A percentile compares a stretch with the other conserved stretches of the same genome.
These are phyloP conservation scores for Epichloe amarillans DNA, from an alignment of 2,329 filamentous ascomycete genomes.

Conservation along the genomic window DNA sequence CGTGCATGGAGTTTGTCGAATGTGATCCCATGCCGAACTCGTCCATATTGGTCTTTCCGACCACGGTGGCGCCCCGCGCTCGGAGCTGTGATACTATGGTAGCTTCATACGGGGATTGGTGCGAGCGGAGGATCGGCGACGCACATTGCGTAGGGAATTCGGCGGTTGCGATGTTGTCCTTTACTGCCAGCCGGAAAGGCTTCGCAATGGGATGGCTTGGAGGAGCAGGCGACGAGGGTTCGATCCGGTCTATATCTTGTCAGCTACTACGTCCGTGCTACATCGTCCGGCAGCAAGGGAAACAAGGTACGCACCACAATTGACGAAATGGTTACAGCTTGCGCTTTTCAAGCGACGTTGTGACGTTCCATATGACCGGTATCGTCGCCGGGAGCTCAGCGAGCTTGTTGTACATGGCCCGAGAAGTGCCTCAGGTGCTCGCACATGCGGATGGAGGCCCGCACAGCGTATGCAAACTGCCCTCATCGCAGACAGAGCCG, in stretches of 20 bases:
- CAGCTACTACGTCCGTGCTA: neutral
- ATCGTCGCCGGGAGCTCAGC: neutral
- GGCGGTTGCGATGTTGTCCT: constrained; percentile 63
- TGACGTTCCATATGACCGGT: constrained; percentile 2
- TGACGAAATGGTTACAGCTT: constrained; percentile 24
- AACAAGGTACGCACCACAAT: constrained; percentile 13
- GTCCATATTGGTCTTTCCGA: constrained; percentile 85
- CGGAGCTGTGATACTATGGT: constrained; percentile 62
- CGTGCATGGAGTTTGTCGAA: constrained; percentile 56
- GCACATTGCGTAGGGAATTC: constrained; percentile 68
- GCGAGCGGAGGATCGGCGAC: constrained; percentile 58
- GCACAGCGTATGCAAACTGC: constrained; percentile 17
- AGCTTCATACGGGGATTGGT: constrained; percentile 67
- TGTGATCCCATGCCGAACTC: constrained; percentile 95
- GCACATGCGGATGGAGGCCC: constrained; percentile 2
- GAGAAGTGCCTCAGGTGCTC: neutral
- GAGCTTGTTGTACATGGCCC: constrained; percentile 1
- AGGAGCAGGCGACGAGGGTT: constrained; percentile 5
- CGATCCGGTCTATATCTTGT: constrained; percentile 1
- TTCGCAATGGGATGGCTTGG: constrained; percentile 11
- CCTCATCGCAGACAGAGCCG: constrained; percentile 12
- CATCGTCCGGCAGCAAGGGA: too few relatives aligned
- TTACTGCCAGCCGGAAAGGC: constrained; percentile 45
- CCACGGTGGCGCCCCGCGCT: constrained; percentile 45
- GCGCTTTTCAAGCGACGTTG: constrained; percentile 16